Conservation (phyloP, 192 early-diverging fungal species). For the Gonapodya sp. region DNA sequence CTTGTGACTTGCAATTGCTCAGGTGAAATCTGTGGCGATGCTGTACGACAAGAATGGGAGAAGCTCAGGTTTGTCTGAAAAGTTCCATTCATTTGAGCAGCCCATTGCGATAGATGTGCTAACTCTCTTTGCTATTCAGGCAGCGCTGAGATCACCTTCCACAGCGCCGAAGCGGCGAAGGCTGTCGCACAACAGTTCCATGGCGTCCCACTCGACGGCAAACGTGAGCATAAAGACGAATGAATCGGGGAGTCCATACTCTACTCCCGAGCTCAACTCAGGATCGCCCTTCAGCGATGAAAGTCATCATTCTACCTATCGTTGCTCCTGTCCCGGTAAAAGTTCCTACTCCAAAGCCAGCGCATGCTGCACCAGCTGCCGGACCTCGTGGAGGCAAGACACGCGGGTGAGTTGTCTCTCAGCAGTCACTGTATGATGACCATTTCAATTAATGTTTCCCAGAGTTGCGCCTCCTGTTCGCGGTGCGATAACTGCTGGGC, state of each 20-base stretch:
- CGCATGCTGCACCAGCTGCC: neutral
- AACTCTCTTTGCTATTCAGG: neutral
- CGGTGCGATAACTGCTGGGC: neutral
- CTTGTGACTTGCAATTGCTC: neutral
- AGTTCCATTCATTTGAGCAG: neutral
- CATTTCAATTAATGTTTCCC: no score
- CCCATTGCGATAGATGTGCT: neutral
- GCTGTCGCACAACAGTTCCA: neutral
- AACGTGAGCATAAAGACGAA: neutral
- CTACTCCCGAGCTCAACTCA: no score
- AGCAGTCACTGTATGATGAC: neutral
- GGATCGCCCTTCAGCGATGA: neutral
- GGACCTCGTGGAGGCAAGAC: neutral
- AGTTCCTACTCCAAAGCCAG: neutral
- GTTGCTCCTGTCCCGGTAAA: neutral
- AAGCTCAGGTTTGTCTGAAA: neutral
- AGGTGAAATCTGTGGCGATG: neutral
- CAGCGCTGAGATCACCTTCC: neutral
- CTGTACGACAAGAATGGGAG: neutral
- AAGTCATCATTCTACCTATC: neutral
- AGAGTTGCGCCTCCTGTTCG: neutral
- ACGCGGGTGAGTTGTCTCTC: neutral
- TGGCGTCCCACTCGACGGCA: neutral
- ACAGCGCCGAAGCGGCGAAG: neutral
- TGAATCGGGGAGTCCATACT: no score